A percentile compares a stretch with the other conserved stretches of the same genome.
Evolutionary conservation across 2,329 filamentous ascomycete species (phyloP).

Genomic region (Penicillium sclerotiorum): DNA sequence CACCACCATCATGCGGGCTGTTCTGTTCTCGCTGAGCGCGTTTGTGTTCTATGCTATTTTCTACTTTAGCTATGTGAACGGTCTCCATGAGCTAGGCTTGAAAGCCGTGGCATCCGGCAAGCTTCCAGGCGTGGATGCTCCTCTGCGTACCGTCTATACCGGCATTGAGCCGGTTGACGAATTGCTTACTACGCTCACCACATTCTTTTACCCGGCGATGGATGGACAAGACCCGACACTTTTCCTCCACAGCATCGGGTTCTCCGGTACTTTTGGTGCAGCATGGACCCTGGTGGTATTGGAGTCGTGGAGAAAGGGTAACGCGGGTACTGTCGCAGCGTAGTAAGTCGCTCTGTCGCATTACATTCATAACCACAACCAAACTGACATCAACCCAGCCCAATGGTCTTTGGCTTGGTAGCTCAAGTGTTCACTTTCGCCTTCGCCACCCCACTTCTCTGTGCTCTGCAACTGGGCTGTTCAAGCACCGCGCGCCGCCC

Average conservation of each 20-base stretch:
- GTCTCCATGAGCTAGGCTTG: conserved; percentile 25
- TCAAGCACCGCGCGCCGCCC: conserved; percentile 45
- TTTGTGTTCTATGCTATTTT: conserved; percentile 38
- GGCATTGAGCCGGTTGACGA: conserved; percentile 37
- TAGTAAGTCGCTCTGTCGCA: conserved; percentile 39
- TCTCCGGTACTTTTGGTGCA: conserved; percentile 45
- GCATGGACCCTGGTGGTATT: conserved; percentile 48
- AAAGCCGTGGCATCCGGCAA: conserved; percentile 25
- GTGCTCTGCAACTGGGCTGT: conserved; percentile 46
- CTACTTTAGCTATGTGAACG: conserved; percentile 37
- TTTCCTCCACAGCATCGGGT: conserved; percentile 40
- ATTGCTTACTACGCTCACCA: conserved; percentile 33
- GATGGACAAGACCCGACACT: conserved; percentile 42
- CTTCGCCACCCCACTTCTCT: conserved; percentile 48
- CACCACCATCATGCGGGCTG: conserved; percentile 21
- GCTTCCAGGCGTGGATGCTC: conserved; percentile 30
- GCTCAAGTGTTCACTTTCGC: conserved; percentile 50
- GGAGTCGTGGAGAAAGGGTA: conserved; percentile 50
- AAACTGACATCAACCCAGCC: conserved; percentile 30
- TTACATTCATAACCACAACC: conserved; percentile 7
- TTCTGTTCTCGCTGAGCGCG: conserved; percentile 35
- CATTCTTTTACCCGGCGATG: conserved; percentile 45
- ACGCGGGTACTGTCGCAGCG: conserved; percentile 43
- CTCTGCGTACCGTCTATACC: conserved; percentile 37
- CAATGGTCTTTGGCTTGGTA: conserved; percentile 41